Evolutionary conservation across 2,329 filamentous ascomycete species (phyloP), one percentile per base, ranked within the genome.

Genomic region (Metarhizium rileyi): DNA sequence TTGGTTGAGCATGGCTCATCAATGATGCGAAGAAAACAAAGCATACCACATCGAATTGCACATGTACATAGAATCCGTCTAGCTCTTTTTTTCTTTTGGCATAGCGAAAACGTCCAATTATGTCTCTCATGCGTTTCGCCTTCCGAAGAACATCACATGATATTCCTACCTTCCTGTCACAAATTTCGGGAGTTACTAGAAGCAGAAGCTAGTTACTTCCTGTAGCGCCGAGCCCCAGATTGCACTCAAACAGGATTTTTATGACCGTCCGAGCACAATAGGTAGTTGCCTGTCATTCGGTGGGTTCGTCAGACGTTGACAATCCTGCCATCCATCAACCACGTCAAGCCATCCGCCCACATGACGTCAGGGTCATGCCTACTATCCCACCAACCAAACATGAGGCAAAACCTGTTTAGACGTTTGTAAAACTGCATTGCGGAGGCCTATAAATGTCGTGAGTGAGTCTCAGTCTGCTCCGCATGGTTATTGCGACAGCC

Each of bases 1-100:
- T 86, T 62, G 81, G 81, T 16, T 84, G 68, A 49, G 47, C 5
- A 18, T 14, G 20, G 10, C n/a, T 22, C 22, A 23, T 45, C 25
- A 20, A 14, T 5, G 18, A 1, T 20, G 14, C 28, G 22, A 18
- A 14, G 45, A 30, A 51, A 41, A 45, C 23, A 40, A 42, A 28
- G 25, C n/a, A n/a, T n/a, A n/a, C n/a, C n/a, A n/a, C n/a, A 4
- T 48, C 16, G 18, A 46, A 41, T 44, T 42, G 23, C 22, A 42
- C 38, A 42, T 42, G 38, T 25, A 23, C 10, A 25, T 25, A 23
- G 9, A 42, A n/a, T n/a, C 25, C 20, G 14, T 26, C n/a, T 42
- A 25, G 38, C 7, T 25, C 14, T 25, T 23, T 7, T n/a, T n/a
- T n/a, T n/a, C n/a, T n/a, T n/a, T 23, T 25, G 38, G 20, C 38